Conservation (phyloP, 768 basidiomycete genomes). For the Leccinum variicolor region DNA sequence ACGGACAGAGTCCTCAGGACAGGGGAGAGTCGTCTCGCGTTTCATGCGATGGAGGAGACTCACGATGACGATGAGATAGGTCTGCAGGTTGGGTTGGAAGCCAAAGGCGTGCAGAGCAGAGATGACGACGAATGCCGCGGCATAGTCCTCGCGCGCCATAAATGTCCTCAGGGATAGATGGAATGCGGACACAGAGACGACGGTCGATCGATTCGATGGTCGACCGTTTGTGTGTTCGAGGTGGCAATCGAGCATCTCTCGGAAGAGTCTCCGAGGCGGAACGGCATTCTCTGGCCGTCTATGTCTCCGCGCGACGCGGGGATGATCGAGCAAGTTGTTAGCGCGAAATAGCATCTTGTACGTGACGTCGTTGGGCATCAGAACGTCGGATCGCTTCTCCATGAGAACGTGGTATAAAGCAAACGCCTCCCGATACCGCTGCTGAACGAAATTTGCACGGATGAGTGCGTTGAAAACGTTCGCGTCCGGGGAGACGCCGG, state of each 20-base stretch:
- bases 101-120: constrained; percentile 28
- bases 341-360: constrained; percentile 44
- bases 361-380: constrained; percentile 42
- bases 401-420: constrained; percentile 41
- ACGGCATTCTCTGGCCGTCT: constrained; percentile 22
- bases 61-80: constrained; percentile 40
- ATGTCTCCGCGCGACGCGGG: constrained; percentile 23
- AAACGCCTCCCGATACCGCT: constrained; percentile 37
- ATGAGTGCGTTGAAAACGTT: constrained; percentile 50
- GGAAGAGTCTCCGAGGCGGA: constrained; percentile 41
- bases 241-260: constrained; percentile 41
- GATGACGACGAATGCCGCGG: constrained; percentile 43
- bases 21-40: constrained; percentile 11
- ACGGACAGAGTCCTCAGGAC: constrained; percentile 6
- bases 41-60: constrained; percentile 35
- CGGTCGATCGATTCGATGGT: constrained; percentile 21
- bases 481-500: constrained; percentile 37
- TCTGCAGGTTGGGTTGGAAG: constrained; percentile 32
- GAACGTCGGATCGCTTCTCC: constrained; percentile 24
- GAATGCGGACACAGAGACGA: constrained; percentile 34
- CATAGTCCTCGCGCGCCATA: constrained; percentile 43
- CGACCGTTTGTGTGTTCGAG: constrained; percentile 15
- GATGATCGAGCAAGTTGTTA: constrained; percentile 11
- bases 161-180: constrained; percentile 45
- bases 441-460: constrained; percentile 33